phyloP scores from a whole-genome alignment of 1,139 yeast genomes.

The Pichia inconspicua region DNA sequence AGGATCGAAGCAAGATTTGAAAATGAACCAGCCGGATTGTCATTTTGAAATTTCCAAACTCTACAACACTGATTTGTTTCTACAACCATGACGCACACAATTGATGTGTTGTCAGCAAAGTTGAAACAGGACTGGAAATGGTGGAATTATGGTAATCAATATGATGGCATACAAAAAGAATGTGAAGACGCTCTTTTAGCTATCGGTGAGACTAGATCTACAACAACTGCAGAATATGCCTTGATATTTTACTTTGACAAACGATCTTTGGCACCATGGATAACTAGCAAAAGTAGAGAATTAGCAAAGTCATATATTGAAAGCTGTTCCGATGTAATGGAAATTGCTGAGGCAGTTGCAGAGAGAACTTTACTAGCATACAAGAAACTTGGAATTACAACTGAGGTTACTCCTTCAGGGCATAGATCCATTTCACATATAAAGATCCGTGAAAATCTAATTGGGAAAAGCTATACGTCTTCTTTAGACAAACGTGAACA shows the following conservation, averaged over 20 bases:
- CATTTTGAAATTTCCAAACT: too few relatives aligned
- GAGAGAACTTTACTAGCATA: neutral
- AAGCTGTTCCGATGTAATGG: neutral
- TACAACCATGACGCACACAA: neutral
- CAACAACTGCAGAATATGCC: neutral
- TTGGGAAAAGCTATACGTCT: constrained; percentile 17
- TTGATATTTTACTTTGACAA: constrained; percentile 3
- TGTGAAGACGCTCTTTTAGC: neutral
- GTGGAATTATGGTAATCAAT: neutral
- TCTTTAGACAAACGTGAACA: constrained; percentile 15
- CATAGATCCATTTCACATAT: constrained; percentile 4
- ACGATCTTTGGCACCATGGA: constrained; percentile 10
- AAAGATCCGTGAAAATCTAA: constrained; percentile 12
- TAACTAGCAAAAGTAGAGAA: neutral
- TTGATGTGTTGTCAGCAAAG: neutral
- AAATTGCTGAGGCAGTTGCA: neutral
- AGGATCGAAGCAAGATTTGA: neutral
- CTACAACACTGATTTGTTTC: too few relatives aligned
- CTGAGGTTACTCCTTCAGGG: constrained; percentile 10
- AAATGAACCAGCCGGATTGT: too few relatives aligned
- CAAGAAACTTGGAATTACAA: neutral
- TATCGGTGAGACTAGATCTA: neutral
- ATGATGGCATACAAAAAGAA: neutral
- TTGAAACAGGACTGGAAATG: neutral
- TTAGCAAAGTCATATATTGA: neutral